Evolutionary conservation across 2,329 filamentous ascomycete genomes (phyloP), one percentile per base, ranked within the genome.

Genomic region (Plectosphaerella cucumerina): DNA sequence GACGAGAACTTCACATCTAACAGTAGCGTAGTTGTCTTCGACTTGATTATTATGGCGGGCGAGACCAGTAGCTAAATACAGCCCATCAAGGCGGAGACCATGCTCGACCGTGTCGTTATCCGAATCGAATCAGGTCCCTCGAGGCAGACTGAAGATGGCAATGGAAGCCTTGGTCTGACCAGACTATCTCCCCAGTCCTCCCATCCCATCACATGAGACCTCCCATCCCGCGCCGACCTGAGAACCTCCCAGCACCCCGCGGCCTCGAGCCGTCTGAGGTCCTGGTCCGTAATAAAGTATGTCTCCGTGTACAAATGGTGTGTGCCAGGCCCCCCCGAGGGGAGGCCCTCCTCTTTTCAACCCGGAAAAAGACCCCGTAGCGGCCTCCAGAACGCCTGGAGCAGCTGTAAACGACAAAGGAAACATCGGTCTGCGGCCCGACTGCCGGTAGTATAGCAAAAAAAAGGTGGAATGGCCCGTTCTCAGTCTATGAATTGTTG

Each of bases 401-500:
- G 26, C 26, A 31, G 39, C 39, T 42, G 39, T 3, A 3, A 42
- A 42, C 11, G 17, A 42, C 39, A 42, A 42, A 42, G 39, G 39
- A 20, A 42, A 42, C n/a, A 42, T 42, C 39, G 39, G 18, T 42
- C n/a, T 42, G 39, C 39, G 39, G 39, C 18, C 39, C 39, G 39
- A 42, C n/a, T 17, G 39, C 39, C 18, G 39, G 18, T 33, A 37
- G 45, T 47, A 39, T 39, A 47, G 39, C 18, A 20, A 20, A 18
- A 39, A 39, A 12, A n/a, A 18, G 21, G 15, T 15, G 21, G 18
- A 47, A 26, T 39, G 33, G 34, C 45, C 54, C 54, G 44, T 44
- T 42, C 39, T 49, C 54, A 55, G 44, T 56, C 54, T 56, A 56
- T 56, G 55, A 43, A 49, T 22, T 56, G 39, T 17, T 49, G 50